Evolutionary conservation across 805 yeast species (phyloP).

Genomic region (Pachysolen tannophilus): DNA sequence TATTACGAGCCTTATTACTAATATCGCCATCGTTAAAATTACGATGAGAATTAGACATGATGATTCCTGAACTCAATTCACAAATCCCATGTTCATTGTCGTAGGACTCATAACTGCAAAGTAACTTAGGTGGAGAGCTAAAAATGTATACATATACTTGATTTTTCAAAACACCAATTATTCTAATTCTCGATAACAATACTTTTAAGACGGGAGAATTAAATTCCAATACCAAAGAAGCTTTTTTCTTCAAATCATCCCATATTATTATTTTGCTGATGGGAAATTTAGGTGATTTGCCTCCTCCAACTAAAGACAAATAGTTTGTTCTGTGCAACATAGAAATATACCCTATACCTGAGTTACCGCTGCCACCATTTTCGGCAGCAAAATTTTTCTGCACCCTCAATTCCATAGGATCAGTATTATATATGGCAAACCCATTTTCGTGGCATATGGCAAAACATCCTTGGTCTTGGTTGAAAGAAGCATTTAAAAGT

Average conservation of each 20-base stretch:
- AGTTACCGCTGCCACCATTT: conserved; percentile 3
- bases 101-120: conserved; percentile 57
- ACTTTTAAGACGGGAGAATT: conserved; percentile 69
- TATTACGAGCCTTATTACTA: too few relatives aligned
- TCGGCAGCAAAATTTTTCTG: conserved; percentile 39
- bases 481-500: conserved; percentile 59
- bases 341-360: conserved; percentile 67
- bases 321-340: conserved; percentile 92
- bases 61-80: conserved; percentile 35
- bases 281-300: conserved; percentile 69
- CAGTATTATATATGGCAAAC: conserved; percentile 77
- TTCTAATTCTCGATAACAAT: conserved; percentile 63
- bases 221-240: conserved; percentile 68
- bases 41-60: conserved; percentile 3
- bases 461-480: conserved; percentile 88
- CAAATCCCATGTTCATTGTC: conserved; percentile 59
- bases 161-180: conserved; percentile 62
- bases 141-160: conserved; percentile 74
- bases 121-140: conserved; percentile 65
- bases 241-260: conserved; percentile 81
- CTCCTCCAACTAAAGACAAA: conserved; percentile 87
- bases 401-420: conserved; percentile 76
- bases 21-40: too few relatives aligned
- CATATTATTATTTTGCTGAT: conserved; percentile 77
- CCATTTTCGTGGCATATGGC: conserved; percentile 78